Conservation (phyloP, 768 basidiomycete genomes). For the Trametes maxima region DNA sequence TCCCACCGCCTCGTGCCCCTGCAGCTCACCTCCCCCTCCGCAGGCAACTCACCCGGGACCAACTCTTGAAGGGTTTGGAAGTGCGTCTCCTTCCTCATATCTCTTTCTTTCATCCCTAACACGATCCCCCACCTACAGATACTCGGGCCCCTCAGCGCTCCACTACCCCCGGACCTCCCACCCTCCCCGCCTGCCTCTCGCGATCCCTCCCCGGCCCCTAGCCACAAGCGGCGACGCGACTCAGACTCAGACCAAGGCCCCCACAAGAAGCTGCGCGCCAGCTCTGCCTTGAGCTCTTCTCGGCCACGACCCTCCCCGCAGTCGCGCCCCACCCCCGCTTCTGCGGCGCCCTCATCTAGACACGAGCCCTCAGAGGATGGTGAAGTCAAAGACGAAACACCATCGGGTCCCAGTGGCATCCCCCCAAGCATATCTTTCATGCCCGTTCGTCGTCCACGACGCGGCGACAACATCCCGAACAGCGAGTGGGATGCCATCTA, state of each 20-base stretch:
- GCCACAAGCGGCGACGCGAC: conserved; percentile 43
- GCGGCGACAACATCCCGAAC: conserved; percentile 45
- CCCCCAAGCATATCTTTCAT: conserved; percentile 28
- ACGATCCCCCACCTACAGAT: conserved; percentile 35
- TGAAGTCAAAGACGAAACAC: conserved; percentile 45
- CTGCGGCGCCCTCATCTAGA: conserved; percentile 33
- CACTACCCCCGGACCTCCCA: conserved; percentile 48
- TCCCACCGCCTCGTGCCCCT: conserved; percentile 28
- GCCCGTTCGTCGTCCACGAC: conserved; percentile 69
- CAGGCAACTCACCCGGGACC: conserved; percentile 32
- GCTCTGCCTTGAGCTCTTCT: conserved; percentile 16
- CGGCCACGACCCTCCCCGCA: conserved; percentile 31
- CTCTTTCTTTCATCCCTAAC: conserved; percentile 21
- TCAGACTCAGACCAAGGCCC: conserved; percentile 30
- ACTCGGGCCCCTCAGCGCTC: conserved; percentile 41
- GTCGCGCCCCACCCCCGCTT: conserved; percentile 32
- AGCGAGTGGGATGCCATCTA: conserved; percentile 63
- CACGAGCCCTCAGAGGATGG: conserved; percentile 49
- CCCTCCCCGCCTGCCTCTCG: conserved; percentile 50
- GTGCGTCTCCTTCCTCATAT: conserved; percentile 29
- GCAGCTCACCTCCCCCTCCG: conserved; percentile 18
- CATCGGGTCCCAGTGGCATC: not conserved
- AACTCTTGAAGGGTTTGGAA: conserved; percentile 45
- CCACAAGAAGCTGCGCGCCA: conserved; percentile 37
- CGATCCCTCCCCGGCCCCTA: conserved; percentile 42